phyloP scores from a whole-genome alignment of 2,329 filamentous ascomycete genomes.

The Penicillium fuscoglaucum region DNA sequence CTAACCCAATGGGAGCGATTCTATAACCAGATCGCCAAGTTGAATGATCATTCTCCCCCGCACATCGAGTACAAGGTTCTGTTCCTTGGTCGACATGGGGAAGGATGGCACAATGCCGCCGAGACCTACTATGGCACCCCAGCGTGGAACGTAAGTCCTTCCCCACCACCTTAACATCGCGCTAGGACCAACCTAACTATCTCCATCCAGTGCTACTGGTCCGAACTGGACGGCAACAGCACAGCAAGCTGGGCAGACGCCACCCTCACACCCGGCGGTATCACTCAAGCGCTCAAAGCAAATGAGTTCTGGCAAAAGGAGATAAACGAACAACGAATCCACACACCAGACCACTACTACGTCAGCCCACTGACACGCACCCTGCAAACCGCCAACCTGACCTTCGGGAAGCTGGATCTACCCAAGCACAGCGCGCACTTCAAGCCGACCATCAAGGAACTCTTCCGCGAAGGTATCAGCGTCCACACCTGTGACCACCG shows the following conservation, averaged over 20 bases:
- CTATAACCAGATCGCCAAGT: slow-evolving; percentile 46
- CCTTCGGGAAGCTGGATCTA: slow-evolving; percentile 51
- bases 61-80: slow-evolving; percentile 56
- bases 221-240: slow-evolving; percentile 56
- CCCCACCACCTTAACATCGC: not conserved
- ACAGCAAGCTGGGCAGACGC: slow-evolving; percentile 59
- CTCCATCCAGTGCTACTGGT: slow-evolving; percentile 54
- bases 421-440: slow-evolving; percentile 47
- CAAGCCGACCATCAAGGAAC: slow-evolving; percentile 56
- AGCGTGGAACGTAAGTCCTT: slow-evolving; percentile 56
- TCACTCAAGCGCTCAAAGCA: slow-evolving; percentile 50
- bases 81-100: slow-evolving; percentile 60
- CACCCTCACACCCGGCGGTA: slow-evolving; percentile 53
- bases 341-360: slow-evolving; percentile 56
- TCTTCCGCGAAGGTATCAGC: slow-evolving; percentile 58
- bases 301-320: slow-evolving; percentile 52
- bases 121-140: slow-evolving; percentile 59
- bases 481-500: slow-evolving; percentile 63
- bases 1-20: slow-evolving; percentile 60
- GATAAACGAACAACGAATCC: slow-evolving; percentile 49
- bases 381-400: slow-evolving; percentile 56
- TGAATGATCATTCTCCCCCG: slow-evolving; percentile 46
- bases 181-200: not conserved
- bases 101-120: slow-evolving; percentile 62
- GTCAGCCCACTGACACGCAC: slow-evolving; percentile 58